Evolutionary conservation across 345 rosid genomes (phyloP).

Genomic region (Hibiscus trionum): DNA sequence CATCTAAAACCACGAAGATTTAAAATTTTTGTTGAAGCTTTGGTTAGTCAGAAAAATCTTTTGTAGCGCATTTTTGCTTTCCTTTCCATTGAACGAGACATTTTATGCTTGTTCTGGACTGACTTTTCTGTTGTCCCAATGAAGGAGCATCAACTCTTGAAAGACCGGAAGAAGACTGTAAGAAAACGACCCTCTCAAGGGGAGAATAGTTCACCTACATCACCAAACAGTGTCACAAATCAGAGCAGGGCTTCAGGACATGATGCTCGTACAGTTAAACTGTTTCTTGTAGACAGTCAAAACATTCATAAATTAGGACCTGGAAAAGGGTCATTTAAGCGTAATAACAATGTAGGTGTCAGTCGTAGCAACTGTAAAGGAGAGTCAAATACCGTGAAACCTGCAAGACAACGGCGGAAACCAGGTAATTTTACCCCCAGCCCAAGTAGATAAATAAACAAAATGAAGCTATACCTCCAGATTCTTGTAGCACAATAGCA

Average conservation of each 20-base stretch:
- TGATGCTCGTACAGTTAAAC: conserved; percentile 55
- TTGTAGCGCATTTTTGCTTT: conserved; percentile 11
- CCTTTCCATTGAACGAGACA: conserved; percentile 10
- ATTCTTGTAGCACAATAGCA: background rate
- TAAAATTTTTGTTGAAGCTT: conserved; percentile 85
- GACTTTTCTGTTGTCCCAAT: conserved; percentile 20
- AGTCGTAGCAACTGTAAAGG: conserved; percentile 52
- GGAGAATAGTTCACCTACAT: conserved; percentile 55
- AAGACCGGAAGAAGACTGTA: conserved; percentile 82
- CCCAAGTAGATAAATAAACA: background rate
- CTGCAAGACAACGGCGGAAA: conserved; percentile 71
- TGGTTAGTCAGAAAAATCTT: conserved; percentile 55
- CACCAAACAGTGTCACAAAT: conserved; percentile 47
- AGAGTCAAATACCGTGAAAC: conserved; percentile 47
- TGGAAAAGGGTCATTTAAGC: conserved; percentile 60
- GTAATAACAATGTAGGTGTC: conserved; percentile 47
- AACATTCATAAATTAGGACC: conserved; percentile 67
- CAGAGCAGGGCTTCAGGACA: conserved; percentile 57
- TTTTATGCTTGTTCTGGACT: conserved; percentile 21
- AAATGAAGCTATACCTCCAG: background rate
- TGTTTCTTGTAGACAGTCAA: conserved; percentile 70
- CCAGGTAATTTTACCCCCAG: conserved; percentile 40
- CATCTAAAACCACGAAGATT: conserved; percentile 94
- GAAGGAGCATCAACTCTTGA: conserved; percentile 94
- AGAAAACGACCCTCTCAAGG: conserved; percentile 63